Evolutionary conservation across 352 stramenopile species (phyloP), one percentile per base, ranked within the genome.

Genomic region (Globisporangium cederbergense): DNA sequence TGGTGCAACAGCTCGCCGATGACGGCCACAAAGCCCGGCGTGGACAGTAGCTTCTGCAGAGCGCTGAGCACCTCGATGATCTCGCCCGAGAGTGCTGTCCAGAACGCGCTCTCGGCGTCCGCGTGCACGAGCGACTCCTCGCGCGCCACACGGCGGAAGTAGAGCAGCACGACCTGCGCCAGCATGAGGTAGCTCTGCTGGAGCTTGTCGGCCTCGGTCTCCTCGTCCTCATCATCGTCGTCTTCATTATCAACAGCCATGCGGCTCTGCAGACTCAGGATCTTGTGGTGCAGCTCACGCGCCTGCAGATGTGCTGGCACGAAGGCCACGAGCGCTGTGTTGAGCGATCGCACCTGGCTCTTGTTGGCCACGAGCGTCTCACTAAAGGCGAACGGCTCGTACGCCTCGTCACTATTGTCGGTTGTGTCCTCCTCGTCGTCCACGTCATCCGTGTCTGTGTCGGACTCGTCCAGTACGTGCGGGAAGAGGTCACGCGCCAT

Each of bases 1-100:
- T 96, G 88, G 60, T 90, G 88, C 42, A 96, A 60, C 43, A 96
- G 56, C 58, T 95, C 88, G 18, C 83, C 76, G 30, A 95, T 95
- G 14, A 96, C 79, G 10, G 88, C 87, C 3, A 96, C 78, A 45
- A 96, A 96, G 42, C 85, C 82, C 13, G 88, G 88, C 2, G 87
- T 93, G 4, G 88, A 94, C 62, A 96, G 67, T 59, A 96, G 72
- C 62, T 93, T 81, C 71, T 96, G 86, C 34, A 96, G 66, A 18
- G 83, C 75, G n/a, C 78, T 71, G 3, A 96, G 68, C 30, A 93
- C 86, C 32, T 96, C 86, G 45, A 94, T 88, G 11, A 83, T 82
- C 11, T 80, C 69, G 25, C 68, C 64, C n/a, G 74, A 68, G 1
- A 96, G 56, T 42, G 68, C 61, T 13, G 65, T 69, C 84, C 85